These are phyloP conservation scores for Blastomyces gilchristii DNA, from an alignment of 2,329 filamentous ascomycete genomes.

Conservation along the genomic window DNA sequence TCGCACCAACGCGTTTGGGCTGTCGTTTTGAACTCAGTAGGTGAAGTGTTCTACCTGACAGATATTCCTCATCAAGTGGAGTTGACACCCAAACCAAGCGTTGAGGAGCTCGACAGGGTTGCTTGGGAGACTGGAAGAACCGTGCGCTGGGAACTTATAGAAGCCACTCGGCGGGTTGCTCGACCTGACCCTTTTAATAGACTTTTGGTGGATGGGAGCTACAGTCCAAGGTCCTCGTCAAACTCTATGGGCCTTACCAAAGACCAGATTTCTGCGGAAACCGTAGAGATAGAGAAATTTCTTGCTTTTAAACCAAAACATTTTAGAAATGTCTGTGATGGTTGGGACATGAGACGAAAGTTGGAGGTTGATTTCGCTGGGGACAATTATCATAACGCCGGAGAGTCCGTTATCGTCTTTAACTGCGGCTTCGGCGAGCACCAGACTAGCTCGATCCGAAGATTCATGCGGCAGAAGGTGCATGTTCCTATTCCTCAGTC, in stretches of 20 bases:
- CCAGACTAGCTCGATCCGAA: conserved; percentile 42
- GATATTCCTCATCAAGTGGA: conserved; percentile 53
- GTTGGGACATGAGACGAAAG: conserved; percentile 84
- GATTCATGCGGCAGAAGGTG: conserved; percentile 48
- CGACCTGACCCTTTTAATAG: conserved; percentile 63
- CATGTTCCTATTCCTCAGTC: conserved; percentile 18
- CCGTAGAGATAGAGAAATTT: conserved; percentile 69
- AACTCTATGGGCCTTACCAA: conserved; percentile 60
- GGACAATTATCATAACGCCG: conserved; percentile 64
- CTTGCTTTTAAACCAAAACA: conserved; percentile 62
- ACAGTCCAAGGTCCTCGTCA: conserved; percentile 70
- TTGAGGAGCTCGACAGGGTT: conserved; percentile 49
- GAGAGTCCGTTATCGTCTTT: conserved; percentile 67
- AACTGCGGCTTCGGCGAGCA: conserved; percentile 58
- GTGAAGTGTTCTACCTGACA: conserved; percentile 78
- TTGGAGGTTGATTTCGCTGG: conserved; percentile 83
- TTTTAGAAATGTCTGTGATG: conserved; percentile 65
- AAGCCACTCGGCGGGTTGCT: conserved; percentile 62
- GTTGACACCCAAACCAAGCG: conserved; percentile 35
- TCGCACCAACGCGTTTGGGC: conserved; percentile 69
- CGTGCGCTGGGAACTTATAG: conserved; percentile 70
- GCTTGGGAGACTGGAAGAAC: conserved; percentile 75
- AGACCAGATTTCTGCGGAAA: conserved; percentile 64
- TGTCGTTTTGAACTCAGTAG: conserved; percentile 85
- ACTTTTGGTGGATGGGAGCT: conserved; percentile 58